Evolutionary conservation across 2,329 filamentous ascomycete genomes (phyloP).

Genomic region (Colletotrichum sublineola): DNA sequence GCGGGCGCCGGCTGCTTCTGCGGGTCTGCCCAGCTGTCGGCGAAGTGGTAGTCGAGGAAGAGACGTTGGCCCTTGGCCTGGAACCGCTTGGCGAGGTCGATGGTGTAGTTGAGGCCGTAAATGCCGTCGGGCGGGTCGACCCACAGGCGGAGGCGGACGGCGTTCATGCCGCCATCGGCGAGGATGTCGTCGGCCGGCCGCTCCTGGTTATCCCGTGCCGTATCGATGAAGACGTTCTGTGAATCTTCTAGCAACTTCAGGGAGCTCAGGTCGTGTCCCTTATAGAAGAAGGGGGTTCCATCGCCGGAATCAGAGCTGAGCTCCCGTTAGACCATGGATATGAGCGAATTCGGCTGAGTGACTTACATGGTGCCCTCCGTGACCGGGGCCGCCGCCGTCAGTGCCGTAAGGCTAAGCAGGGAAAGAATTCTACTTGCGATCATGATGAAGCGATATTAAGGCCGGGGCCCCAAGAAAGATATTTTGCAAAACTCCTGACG

Average conservation of each 20-base stretch:
- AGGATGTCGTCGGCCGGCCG: conserved; percentile 38
- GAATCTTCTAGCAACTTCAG: conserved; percentile 38
- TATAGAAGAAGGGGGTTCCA: conserved; percentile 35
- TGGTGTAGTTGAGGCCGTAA: conserved; percentile 43
- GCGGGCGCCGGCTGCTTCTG: conserved; percentile 50
- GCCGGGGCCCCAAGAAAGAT: not conserved
- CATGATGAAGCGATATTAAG: conserved; percentile 20
- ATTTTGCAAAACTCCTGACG: not conserved
- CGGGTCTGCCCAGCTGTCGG: conserved; percentile 53
- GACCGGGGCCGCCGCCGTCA: conserved; percentile 22
- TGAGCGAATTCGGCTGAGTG: not conserved
- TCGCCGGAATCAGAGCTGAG: conserved; percentile 4
- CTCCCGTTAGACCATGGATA: not conserved
- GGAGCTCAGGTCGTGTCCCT: conserved; percentile 39
- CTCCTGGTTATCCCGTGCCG: conserved; percentile 28
- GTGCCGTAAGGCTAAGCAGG: conserved; percentile 31
- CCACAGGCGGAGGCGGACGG: conserved; percentile 36
- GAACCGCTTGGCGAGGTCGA: conserved; percentile 51
- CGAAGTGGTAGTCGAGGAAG: conserved; percentile 54
- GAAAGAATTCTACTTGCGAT: conserved; percentile 21
- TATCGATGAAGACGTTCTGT: conserved; percentile 35
- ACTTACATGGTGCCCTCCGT: conserved; percentile 28
- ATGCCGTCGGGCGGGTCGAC: conserved; percentile 37
- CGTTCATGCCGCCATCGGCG: conserved; percentile 39
- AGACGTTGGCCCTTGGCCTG: conserved; percentile 52